A percentile compares a stretch with the other conserved stretches of the same genome.
Evolutionary conservation across 2,329 filamentous ascomycete species (phyloP).

Genomic region (Cryphonectria carpinicola): DNA sequence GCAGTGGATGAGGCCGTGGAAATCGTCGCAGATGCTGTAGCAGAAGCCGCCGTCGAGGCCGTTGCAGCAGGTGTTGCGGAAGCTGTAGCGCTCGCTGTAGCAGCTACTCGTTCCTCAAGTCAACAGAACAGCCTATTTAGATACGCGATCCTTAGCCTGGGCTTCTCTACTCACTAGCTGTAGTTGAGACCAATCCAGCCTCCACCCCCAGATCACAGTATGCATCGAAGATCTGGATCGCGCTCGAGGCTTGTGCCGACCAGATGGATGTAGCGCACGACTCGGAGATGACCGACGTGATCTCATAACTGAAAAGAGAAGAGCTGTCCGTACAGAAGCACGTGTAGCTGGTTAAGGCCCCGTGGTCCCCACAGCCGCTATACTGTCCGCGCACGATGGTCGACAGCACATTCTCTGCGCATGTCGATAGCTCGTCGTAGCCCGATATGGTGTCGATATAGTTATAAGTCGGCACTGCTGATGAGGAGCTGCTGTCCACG

Average conservation of each 20-base stretch:
- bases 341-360: constrained; percentile 27
- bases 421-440: constrained; percentile 27
- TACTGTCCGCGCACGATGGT: constrained; percentile 29
- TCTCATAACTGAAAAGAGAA: constrained; percentile 24
- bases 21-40: neutral
- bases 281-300: constrained; percentile 18
- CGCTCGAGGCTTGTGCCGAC: constrained; percentile 11
- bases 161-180: neutral
- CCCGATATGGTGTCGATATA: constrained; percentile 24
- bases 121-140: neutral
- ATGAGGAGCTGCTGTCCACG: neutral
- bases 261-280: constrained; percentile 13
- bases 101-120: neutral
- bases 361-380: constrained; percentile 30
- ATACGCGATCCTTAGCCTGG: neutral
- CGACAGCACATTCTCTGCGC: constrained; percentile 28
- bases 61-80: constrained; percentile 1
- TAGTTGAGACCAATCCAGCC: constrained; percentile 10
- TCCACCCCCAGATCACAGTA: constrained; percentile 21
- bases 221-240: constrained; percentile 13
- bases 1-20: neutral
- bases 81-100: neutral
- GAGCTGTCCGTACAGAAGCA: constrained; percentile 32
- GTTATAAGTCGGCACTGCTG: constrained; percentile 6
- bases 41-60: neutral